phyloP scores from a whole-genome alignment of 148 eudicot species.

The Agrostemma githago region DNA sequence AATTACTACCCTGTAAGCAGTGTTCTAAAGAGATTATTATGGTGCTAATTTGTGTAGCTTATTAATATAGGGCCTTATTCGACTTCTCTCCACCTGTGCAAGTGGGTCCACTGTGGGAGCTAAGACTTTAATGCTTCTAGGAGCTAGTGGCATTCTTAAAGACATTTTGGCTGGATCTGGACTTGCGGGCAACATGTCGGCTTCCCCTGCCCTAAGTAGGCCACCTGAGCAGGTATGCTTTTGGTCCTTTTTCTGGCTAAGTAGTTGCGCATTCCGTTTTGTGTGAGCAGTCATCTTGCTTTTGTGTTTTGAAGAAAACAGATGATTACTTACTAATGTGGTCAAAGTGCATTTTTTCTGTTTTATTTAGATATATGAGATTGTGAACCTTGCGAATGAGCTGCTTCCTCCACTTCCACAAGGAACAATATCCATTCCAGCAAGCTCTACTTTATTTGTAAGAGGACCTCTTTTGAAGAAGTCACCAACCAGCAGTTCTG shows the following conservation, averaged over 20 bases:
- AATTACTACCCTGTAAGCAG: not conserved
- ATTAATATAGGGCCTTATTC: slow-evolving; percentile 73
- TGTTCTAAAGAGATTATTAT: slow-evolving; percentile 4
- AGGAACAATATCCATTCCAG: slow-evolving; percentile 83
- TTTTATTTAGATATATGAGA: slow-evolving; percentile 69
- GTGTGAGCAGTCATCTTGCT: not conserved
- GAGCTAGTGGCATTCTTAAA: slow-evolving; percentile 82
- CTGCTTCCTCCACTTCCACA: slow-evolving; percentile 94
- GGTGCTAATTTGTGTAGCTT: slow-evolving; percentile 6
- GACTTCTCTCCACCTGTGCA: slow-evolving; percentile 92
- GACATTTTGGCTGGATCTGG: slow-evolving; percentile 88
- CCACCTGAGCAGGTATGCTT: slow-evolving; percentile 91
- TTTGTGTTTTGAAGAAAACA: not conserved
- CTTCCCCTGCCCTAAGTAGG: slow-evolving; percentile 83
- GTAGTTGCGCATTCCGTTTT: not conserved
- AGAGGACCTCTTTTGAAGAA: slow-evolving; percentile 63
- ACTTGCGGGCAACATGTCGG: slow-evolving; percentile 71
- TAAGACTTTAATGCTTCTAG: slow-evolving; percentile 78
- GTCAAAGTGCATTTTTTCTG: not conserved
- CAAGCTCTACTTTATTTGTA: slow-evolving; percentile 48
- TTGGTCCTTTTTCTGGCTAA: not conserved
- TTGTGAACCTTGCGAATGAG: slow-evolving; percentile 97
- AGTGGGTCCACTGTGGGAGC: slow-evolving; percentile 93
- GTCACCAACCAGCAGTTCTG: slow-evolving; percentile 52
- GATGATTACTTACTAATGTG: not conserved